Percentiles rank a stretch among this genome's conserved stretches.
Conservation (phyloP, 192 early-diverging fungal species). For the Umbelopsis sp. region DNA sequence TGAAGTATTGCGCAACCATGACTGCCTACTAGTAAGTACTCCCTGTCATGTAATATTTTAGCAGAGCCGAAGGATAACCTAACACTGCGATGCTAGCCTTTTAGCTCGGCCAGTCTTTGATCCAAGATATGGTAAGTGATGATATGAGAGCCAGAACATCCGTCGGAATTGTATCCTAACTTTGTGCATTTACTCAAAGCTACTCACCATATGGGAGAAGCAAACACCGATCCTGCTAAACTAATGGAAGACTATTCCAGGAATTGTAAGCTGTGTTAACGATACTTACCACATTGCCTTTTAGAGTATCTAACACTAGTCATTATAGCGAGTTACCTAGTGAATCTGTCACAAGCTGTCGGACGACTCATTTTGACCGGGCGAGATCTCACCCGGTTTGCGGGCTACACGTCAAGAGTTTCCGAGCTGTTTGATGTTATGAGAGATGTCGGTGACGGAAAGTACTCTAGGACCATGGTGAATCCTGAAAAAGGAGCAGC, state of each 20-base stretch:
- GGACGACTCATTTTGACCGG: slow-evolving; percentile 64
- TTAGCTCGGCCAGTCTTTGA: slow-evolving; percentile 64
- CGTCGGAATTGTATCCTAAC: neutral
- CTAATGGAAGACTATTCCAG: slow-evolving; percentile 65
- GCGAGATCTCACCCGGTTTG: slow-evolving; percentile 66
- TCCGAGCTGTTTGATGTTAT: slow-evolving; percentile 62
- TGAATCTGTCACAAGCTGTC: slow-evolving; percentile 66
- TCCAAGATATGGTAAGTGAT: slow-evolving; percentile 52
- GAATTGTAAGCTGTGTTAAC: slow-evolving; percentile 50
- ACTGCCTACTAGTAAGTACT: slow-evolving; percentile 63
- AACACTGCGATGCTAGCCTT: slow-evolving; percentile 36
- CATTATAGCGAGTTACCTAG: slow-evolving; percentile 57
- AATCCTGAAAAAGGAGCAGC: slow-evolving; percentile 40
- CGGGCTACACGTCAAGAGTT: slow-evolving; percentile 65
- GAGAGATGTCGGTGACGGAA: slow-evolving; percentile 56
- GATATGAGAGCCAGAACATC: neutral
- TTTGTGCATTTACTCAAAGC: slow-evolving; percentile 34
- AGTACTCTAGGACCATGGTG: slow-evolving; percentile 58
- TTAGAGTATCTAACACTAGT: neutral
- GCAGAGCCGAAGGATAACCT: neutral
- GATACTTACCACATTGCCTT: neutral
- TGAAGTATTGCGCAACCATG: slow-evolving; percentile 70
- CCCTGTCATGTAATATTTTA: too few species aligned
- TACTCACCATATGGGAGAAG: slow-evolving; percentile 56
- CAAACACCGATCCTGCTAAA: slow-evolving; percentile 54